These are phyloP conservation scores for Capsicum rhomboideum DNA, from an alignment of 257 asterid genomes.

Conservation along the genomic window DNA sequence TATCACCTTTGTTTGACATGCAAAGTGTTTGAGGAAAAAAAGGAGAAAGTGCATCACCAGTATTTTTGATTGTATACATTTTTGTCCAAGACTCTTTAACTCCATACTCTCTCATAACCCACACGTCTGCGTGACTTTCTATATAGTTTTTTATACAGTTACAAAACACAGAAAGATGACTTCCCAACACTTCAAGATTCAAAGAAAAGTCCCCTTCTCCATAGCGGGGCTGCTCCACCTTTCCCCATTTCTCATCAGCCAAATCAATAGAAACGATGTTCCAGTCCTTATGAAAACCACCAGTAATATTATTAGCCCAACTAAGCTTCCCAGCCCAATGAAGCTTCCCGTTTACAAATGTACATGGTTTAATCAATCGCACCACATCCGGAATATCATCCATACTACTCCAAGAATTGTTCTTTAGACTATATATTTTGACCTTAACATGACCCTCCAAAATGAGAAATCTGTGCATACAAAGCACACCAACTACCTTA, in stretches of 20 bases:
- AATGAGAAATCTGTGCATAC: no score
- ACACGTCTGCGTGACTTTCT: neutral
- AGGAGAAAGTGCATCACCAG: neutral
- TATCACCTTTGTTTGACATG: neutral
- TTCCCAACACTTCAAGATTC: neutral
- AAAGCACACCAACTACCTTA: neutral
- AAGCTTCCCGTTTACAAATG: neutral
- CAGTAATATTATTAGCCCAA: neutral
- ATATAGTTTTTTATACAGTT: neutral
- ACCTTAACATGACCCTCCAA: neutral
- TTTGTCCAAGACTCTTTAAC: neutral
- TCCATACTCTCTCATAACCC: neutral
- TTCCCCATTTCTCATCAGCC: neutral
- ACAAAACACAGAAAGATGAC: neutral
- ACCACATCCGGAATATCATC: neutral
- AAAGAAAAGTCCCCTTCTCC: neutral
- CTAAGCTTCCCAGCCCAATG: neutral
- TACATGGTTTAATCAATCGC: neutral
- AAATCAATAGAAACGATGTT: neutral
- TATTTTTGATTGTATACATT: neutral
- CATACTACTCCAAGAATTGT: neutral
- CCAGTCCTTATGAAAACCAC: neutral
- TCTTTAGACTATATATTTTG: neutral
- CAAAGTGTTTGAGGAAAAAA: neutral
- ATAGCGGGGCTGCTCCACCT: neutral